A percentile compares a stretch with the other conserved stretches of the same genome.
These are phyloP conservation scores for Phytophthora pluvialis DNA, from an alignment of 352 stramenopile species.

Conservation along the genomic window DNA sequence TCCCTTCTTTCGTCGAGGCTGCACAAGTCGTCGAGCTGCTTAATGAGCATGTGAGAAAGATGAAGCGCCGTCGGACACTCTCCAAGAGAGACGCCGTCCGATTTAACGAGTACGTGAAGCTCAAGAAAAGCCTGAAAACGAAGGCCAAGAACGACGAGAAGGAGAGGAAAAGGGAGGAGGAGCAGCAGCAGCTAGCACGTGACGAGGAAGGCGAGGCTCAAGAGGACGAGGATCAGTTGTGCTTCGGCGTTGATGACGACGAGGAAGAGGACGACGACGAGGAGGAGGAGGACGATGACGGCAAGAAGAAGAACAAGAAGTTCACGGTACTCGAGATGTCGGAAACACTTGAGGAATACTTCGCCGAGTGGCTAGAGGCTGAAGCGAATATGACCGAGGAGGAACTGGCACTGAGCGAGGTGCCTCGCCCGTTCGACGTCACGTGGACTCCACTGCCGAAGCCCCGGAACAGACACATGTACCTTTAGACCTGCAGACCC, in stretches of 20 bases:
- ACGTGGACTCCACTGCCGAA: slow-evolving; percentile 68
- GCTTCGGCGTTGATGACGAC: slow-evolving; percentile 35
- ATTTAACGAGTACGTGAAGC: slow-evolving; percentile 45
- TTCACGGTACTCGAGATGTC: slow-evolving; percentile 17
- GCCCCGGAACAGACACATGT: slow-evolving; percentile 82
- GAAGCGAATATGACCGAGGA: slow-evolving; percentile 47
- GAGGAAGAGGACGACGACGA: slow-evolving; percentile 35
- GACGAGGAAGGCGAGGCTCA: slow-evolving; percentile 35
- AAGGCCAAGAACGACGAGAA: slow-evolving; percentile 29
- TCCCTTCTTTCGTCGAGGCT: slow-evolving; percentile 74
- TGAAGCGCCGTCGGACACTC: slow-evolving; percentile 60
- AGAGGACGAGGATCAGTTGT: slow-evolving; percentile 33
- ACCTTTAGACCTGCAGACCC: slow-evolving; percentile 52
- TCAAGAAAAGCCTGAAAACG: slow-evolving; percentile 46
- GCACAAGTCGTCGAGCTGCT: slow-evolving; percentile 79
- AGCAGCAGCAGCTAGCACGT: slow-evolving; percentile 27
- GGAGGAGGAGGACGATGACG: slow-evolving; percentile 42
- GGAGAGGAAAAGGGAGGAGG: slow-evolving; percentile 17
- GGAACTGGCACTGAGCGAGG: slow-evolving; percentile 42
- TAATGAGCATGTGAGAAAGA: slow-evolving; percentile 50
- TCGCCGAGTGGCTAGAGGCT: slow-evolving; percentile 47
- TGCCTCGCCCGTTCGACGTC: slow-evolving; percentile 75
- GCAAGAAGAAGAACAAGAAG: slow-evolving; percentile 25
- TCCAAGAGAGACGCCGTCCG: slow-evolving; percentile 52
- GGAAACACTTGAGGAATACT: slow-evolving; percentile 52